Evolutionary conservation across 2,329 filamentous ascomycete species (phyloP).

Genomic region (Trichoderma simmonsii): DNA sequence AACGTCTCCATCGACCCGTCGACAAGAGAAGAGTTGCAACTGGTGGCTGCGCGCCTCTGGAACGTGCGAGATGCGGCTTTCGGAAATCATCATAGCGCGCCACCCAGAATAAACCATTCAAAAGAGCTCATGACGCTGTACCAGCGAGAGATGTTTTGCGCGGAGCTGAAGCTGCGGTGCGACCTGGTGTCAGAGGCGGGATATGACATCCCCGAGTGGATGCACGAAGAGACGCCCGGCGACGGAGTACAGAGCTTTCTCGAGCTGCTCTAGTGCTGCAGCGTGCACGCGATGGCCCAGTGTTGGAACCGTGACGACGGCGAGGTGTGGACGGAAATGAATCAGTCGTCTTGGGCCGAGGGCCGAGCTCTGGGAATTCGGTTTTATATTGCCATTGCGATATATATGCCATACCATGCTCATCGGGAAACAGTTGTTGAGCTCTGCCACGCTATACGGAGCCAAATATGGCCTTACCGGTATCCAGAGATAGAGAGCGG

Average conservation of each 20-base stretch:
- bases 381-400: constrained; percentile 4
- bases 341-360: not conserved
- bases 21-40: not conserved
- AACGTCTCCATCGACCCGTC: not conserved
- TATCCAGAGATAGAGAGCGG: not conserved
- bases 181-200: not conserved
- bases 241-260: constrained; percentile 13
- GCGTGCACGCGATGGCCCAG: constrained; percentile 1
- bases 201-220: not conserved
- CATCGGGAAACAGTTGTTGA: not conserved
- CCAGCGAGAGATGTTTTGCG: constrained; percentile 9
- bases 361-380: constrained; percentile 2
- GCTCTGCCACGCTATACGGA: not conserved
- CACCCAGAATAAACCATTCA: not conserved
- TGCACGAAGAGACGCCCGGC: not conserved
- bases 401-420: not conserved
- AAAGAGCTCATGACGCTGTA: constrained; percentile 2
- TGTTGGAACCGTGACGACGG: constrained; percentile 4
- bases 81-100: not conserved
- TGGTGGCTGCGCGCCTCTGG: not conserved
- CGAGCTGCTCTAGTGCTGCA: constrained; percentile 15
- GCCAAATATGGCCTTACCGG: not conserved
- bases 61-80: constrained; percentile 1
- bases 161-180: constrained; percentile 16
- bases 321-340: constrained; percentile 5